These are phyloP conservation scores for Saprolegnia parasitica DNA, from an alignment of 352 stramenopile genomes.

Conservation along the genomic window DNA sequence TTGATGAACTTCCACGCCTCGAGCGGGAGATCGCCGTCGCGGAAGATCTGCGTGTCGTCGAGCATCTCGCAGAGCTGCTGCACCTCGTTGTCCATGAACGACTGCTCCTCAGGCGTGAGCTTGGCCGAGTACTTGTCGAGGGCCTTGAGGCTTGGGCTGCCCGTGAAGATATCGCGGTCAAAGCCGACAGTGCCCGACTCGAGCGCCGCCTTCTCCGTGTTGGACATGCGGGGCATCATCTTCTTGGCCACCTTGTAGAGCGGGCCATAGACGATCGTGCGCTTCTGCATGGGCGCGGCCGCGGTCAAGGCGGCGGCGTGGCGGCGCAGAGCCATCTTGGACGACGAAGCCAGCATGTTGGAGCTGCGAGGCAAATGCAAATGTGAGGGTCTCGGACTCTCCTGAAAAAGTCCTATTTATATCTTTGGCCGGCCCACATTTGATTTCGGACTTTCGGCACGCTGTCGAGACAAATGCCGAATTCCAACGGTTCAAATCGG, in stretches of 20 bases:
- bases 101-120: slow-evolving; percentile 89
- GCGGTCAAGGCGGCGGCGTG: not conserved
- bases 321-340: slow-evolving; percentile 2
- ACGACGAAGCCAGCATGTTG: slow-evolving; percentile 19
- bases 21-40: slow-evolving; percentile 87
- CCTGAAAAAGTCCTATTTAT: not conserved
- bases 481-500: not conserved
- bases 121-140: slow-evolving; percentile 94
- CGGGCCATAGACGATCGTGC: slow-evolving; percentile 79
- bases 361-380: not conserved
- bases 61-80: slow-evolving; percentile 93
- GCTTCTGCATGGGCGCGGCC: slow-evolving; percentile 41
- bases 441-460: not conserved
- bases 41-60: slow-evolving; percentile 93
- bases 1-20: slow-evolving; percentile 96
- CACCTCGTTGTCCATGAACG: slow-evolving; percentile 95
- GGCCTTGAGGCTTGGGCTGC: slow-evolving; percentile 86
- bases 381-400: not conserved
- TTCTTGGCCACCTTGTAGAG: slow-evolving; percentile 92
- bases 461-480: not conserved
- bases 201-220: slow-evolving; percentile 94
- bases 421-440: not conserved
- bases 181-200: slow-evolving; percentile 96
- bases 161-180: slow-evolving; percentile 97
- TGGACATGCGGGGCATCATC: slow-evolving; percentile 94